Evolutionary conservation across 129 eudicot genomes (phyloP).

Genomic region (Tagetes erecta): DNA sequence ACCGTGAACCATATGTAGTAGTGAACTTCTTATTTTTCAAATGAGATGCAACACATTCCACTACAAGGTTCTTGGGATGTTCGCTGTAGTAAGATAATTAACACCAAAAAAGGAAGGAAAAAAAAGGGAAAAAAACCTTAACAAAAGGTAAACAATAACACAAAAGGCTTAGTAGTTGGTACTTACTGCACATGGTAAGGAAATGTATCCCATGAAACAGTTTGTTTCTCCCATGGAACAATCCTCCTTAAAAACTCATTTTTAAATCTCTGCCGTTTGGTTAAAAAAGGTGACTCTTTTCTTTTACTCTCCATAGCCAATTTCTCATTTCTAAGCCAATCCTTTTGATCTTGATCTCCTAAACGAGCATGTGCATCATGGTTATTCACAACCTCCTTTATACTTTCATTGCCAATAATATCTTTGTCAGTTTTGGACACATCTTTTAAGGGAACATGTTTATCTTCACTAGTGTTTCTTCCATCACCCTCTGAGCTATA

Average conservation of each 20-base stretch:
- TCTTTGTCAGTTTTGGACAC: slow-evolving; percentile 42
- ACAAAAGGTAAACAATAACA: slow-evolving; percentile 1
- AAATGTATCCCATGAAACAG: slow-evolving; percentile 86
- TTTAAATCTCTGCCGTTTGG: slow-evolving; percentile 62
- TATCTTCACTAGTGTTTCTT: slow-evolving; percentile 73
- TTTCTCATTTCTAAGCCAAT: slow-evolving; percentile 87
- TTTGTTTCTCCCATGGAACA: slow-evolving; percentile 90
- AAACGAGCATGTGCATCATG: slow-evolving; percentile 81
- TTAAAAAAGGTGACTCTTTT: slow-evolving; percentile 85
- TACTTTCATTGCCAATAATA: slow-evolving; percentile 31
- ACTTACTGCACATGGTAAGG: slow-evolving; percentile 84
- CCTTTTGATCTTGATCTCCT: slow-evolving; percentile 90
- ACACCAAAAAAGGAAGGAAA: slow-evolving; percentile 11
- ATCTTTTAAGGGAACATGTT: slow-evolving; percentile 52
- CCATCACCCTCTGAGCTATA: slow-evolving; percentile 90
- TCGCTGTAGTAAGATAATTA: slow-evolving; percentile 49
- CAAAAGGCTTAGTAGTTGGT: slow-evolving; percentile 45
- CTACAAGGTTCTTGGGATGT: slow-evolving; percentile 64
- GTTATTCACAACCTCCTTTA: slow-evolving; percentile 36
- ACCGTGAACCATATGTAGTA: slow-evolving; percentile 63
- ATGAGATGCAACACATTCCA: slow-evolving; percentile 88
- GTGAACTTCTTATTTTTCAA: slow-evolving; percentile 69
- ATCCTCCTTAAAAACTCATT: slow-evolving; percentile 79
- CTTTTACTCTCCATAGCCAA: slow-evolving; percentile 75
- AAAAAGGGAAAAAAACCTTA: not conserved